Conservation (phyloP, 1,139 yeast species). For the Kodamaea ohmeri region DNA sequence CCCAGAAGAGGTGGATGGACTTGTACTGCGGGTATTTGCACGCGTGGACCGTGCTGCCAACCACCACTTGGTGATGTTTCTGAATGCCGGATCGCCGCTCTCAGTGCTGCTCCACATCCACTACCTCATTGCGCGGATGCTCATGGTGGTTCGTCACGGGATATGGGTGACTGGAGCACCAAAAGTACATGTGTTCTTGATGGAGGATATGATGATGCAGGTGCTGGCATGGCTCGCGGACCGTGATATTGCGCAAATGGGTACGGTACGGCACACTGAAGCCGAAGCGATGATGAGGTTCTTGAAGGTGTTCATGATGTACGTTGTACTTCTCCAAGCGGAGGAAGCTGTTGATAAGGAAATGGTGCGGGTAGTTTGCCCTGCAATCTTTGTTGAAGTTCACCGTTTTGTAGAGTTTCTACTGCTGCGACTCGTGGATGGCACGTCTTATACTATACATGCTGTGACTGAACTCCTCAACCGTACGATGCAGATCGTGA, state of each 20-base stretch:
- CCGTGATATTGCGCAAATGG: constrained; percentile 6
- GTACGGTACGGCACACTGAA: constrained; percentile 23
- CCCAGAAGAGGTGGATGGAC: constrained; percentile 22
- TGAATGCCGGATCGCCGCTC: constrained; percentile 12
- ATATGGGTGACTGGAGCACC: constrained; percentile 24
- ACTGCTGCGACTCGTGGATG: constrained; percentile 13
- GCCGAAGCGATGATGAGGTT: constrained; percentile 28
- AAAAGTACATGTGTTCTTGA: constrained; percentile 22
- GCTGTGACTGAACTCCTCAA: constrained; percentile 34
- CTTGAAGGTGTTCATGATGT: constrained; percentile 30
- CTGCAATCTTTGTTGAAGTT: constrained; percentile 23
- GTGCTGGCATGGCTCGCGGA: constrained; percentile 26
- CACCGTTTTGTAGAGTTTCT: constrained; percentile 17
- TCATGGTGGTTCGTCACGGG: constrained; percentile 26
- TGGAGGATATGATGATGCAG: constrained; percentile 25
- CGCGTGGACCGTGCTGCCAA: constrained; percentile 20
- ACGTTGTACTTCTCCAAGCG: constrained; percentile 34
- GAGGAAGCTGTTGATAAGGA: constrained; percentile 30
- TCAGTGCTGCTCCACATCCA: constrained; percentile 26
- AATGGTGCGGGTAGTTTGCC: constrained; percentile 21
- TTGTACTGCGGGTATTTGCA: constrained; percentile 12
- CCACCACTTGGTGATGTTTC: constrained; percentile 8
- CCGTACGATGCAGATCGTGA: constrained; percentile 33
- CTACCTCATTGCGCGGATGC: constrained; percentile 29
- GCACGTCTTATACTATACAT: constrained; percentile 27